These are phyloP conservation scores for Lactarius sanguifluus DNA, from an alignment of 768 basidiomycete genomes.

Conservation along the genomic window DNA sequence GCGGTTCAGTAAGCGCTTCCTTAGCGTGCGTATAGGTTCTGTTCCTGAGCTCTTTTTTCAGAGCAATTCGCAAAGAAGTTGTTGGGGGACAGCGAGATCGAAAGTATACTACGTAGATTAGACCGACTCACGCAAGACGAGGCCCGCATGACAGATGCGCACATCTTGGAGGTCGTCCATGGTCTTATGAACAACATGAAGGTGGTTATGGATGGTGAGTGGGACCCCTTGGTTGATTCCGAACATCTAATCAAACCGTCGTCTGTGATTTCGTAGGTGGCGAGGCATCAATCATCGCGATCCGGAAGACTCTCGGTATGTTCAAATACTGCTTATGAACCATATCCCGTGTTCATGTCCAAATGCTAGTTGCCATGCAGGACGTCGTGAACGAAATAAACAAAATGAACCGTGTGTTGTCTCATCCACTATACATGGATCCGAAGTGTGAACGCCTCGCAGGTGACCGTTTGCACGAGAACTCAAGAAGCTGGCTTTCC, in stretches of 20 bases:
- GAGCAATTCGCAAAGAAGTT: slow-evolving; percentile 1
- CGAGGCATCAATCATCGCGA: background rate
- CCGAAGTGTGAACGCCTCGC: background rate
- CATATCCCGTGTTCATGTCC: background rate
- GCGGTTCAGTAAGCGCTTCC: background rate
- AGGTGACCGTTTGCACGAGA: background rate
- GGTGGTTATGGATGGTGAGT: background rate
- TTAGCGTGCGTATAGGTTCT: too few relatives aligned
- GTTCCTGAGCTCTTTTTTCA: slow-evolving; percentile 18
- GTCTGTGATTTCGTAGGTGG: background rate
- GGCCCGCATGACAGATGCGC: background rate
- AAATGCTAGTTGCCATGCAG: background rate
- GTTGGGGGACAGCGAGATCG: background rate
- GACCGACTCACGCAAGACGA: background rate
- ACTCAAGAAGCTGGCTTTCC: slow-evolving; percentile 4
- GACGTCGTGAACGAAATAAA: background rate
- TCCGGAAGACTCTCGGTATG: background rate
- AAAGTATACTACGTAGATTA: background rate
- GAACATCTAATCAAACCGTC: background rate
- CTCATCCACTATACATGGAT: accelerated
- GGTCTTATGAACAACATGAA: slow-evolving; percentile 1
- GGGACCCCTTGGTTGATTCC: background rate
- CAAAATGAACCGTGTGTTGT: slow-evolving; percentile 3
- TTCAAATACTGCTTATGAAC: background rate
- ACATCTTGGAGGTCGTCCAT: background rate